A percentile compares a stretch with the other conserved stretches of the same genome.
phyloP scores from a whole-genome alignment of 1,284 basidiomycete species.

The Leccinum subfulvum region DNA sequence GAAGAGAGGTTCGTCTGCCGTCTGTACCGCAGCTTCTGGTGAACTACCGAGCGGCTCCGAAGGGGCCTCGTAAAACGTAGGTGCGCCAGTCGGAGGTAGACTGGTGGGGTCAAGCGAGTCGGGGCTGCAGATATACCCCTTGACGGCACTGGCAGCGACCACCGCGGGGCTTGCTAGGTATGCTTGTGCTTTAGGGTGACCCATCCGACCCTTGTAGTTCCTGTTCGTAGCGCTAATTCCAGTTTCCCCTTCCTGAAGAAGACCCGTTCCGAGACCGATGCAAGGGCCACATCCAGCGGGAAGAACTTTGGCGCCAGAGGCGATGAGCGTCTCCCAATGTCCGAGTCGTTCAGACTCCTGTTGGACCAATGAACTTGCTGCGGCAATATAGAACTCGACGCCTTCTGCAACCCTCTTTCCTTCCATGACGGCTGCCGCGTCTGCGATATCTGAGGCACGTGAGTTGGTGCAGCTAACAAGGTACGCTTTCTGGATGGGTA shows the following conservation, averaged over 20 bases:
- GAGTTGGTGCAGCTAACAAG: constrained; percentile 99
- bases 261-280: constrained; percentile 91
- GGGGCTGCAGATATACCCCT: constrained; percentile 89
- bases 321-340: constrained; percentile 86
- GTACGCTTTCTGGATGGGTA: constrained; percentile 96
- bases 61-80: constrained; percentile 58
- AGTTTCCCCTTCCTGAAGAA: constrained; percentile 91
- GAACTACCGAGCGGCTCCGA: constrained; percentile 31
- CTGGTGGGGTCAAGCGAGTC: constrained; percentile 58
- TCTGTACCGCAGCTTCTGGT: constrained; percentile 27
- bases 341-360: constrained; percentile 83
- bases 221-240: constrained; percentile 98
- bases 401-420: constrained; percentile 85
- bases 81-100: constrained; percentile 55
- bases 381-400: constrained; percentile 97
- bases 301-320: constrained; percentile 87
- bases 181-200: constrained; percentile 89
- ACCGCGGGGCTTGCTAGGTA: constrained; percentile 97
- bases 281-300: constrained; percentile 98
- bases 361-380: constrained; percentile 90
- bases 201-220: constrained; percentile 99
- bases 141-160: constrained; percentile 92
- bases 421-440: constrained; percentile 86
- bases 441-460: constrained; percentile 90
- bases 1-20: constrained; percentile 59